These are phyloP conservation scores for Olyra latifolia DNA, from an alignment of 176 grass and related monocot genomes.

Conservation along the genomic window DNA sequence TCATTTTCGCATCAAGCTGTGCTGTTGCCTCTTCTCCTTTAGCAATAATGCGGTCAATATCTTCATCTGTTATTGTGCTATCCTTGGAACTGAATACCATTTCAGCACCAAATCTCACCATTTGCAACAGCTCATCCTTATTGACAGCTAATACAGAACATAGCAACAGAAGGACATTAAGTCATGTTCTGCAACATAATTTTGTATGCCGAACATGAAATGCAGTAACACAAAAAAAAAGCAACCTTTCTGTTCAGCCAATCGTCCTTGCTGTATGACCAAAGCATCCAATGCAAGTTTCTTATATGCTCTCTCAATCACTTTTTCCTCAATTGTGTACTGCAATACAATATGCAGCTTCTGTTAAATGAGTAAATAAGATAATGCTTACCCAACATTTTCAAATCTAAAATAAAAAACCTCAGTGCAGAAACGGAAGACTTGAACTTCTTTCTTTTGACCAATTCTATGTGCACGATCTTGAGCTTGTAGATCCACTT, in stretches of 20 bases:
- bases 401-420: conserved; percentile 21
- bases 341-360: conserved; percentile 34
- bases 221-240: conserved; percentile 3
- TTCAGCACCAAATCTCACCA: conserved; percentile 91
- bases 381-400: conserved; percentile 12
- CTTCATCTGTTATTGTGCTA: conserved; percentile 86
- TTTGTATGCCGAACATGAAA: not conserved
- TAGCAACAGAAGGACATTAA: conserved; percentile 21
- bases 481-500: conserved; percentile 80
- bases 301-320: conserved; percentile 68
- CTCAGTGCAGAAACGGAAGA: conserved; percentile 77
- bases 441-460: conserved; percentile 89
- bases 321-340: conserved; percentile 68
- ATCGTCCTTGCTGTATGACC: conserved; percentile 71
- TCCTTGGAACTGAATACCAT: conserved; percentile 90
- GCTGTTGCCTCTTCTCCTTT: conserved; percentile 84
- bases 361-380: conserved; percentile 12
- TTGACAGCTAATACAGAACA: conserved; percentile 65
- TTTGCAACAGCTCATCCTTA: conserved; percentile 86
- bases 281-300: conserved; percentile 62
- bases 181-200: conserved; percentile 24
- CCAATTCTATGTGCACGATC: conserved; percentile 85
- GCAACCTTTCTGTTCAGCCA: conserved; percentile 81
- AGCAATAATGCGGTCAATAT: conserved; percentile 80
- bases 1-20: conserved; percentile 87